Percentiles rank a stretch among this genome's conserved stretches.
phyloP scores from a whole-genome alignment of 306 rosid genomes.

The Cucumis cinereus region DNA sequence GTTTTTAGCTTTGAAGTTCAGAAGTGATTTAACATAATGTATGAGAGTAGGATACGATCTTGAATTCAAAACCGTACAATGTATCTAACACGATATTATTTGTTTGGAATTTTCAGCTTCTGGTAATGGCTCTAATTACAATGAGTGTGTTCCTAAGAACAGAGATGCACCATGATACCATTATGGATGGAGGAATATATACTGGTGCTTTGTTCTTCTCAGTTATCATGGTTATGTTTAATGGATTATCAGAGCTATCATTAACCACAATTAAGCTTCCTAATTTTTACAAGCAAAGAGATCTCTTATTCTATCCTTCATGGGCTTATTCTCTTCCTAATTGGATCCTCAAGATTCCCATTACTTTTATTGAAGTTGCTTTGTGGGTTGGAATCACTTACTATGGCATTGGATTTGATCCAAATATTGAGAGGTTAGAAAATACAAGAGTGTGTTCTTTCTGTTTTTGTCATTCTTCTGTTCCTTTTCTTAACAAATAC shows the following conservation, averaged over 20 bases:
- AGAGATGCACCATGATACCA: slow-evolving; percentile 42
- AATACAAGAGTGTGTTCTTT: neutral
- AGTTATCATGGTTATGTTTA: slow-evolving; percentile 16
- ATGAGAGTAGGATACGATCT: neutral
- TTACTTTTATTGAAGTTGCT: slow-evolving; percentile 32
- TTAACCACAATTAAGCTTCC: slow-evolving; percentile 56
- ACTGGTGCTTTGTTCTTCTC: slow-evolving; percentile 26
- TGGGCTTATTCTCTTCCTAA: slow-evolving; percentile 60
- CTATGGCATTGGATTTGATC: slow-evolving; percentile 52
- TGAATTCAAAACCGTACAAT: neutral
- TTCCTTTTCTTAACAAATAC: neutral
- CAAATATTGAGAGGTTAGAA: slow-evolving; percentile 35
- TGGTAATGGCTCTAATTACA: slow-evolving; percentile 23
- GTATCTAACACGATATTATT: neutral
- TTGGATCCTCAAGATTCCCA: slow-evolving; percentile 52
- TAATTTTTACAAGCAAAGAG: slow-evolving; percentile 57
- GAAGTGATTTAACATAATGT: neutral
- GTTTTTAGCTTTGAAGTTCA: neutral
- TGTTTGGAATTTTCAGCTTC: slow-evolving; percentile 24
- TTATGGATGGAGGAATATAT: slow-evolving; percentile 31
- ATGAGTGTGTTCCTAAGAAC: slow-evolving; percentile 60
- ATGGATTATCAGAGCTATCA: slow-evolving; percentile 40
- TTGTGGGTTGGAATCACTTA: slow-evolving; percentile 51
- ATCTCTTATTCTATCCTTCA: slow-evolving; percentile 44
- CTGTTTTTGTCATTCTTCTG: neutral